Conservation (phyloP, 2,329 filamentous ascomycete genomes). For the Ophiocordyceps camponoti-floridani region DNA sequence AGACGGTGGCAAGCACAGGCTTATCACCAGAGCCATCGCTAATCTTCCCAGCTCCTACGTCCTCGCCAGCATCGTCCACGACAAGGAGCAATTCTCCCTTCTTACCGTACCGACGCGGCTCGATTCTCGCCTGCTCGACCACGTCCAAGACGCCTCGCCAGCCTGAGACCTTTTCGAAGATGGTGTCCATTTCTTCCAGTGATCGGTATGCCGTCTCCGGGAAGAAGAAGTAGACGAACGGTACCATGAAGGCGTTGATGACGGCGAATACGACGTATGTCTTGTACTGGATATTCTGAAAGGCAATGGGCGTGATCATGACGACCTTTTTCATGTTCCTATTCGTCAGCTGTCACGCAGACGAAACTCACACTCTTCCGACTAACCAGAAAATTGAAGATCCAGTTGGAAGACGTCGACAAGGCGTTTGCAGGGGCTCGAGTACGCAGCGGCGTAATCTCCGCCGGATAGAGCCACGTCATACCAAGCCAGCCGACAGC, state of each 20-base stretch:
- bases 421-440: constrained; percentile 43
- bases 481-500: constrained; percentile 40
- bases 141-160: constrained; percentile 16
- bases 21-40: constrained; percentile 11
- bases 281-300: constrained; percentile 36
- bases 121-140: constrained; percentile 20
- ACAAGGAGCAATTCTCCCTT: constrained; percentile 37
- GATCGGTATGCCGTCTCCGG: constrained; percentile 46
- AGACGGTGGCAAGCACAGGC: constrained; percentile 1
- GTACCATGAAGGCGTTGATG: constrained; percentile 43
- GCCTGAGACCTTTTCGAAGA: constrained; percentile 39
- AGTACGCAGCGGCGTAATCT: constrained; percentile 50
- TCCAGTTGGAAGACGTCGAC: constrained; percentile 36
- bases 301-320: constrained; percentile 42
- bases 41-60: constrained; percentile 10
- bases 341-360: too few species aligned
- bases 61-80: constrained; percentile 23
- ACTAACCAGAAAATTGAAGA: constrained; percentile 39
- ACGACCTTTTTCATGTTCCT: constrained; percentile 22
- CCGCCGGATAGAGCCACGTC: constrained; percentile 47
- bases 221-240: constrained; percentile 41
- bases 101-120: constrained; percentile 39
- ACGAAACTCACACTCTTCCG: neutral
- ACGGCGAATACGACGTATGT: constrained; percentile 51
- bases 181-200: constrained; percentile 48